phyloP scores from a whole-genome alignment of 345 rosid genomes.

The Ricinus communis region DNA sequence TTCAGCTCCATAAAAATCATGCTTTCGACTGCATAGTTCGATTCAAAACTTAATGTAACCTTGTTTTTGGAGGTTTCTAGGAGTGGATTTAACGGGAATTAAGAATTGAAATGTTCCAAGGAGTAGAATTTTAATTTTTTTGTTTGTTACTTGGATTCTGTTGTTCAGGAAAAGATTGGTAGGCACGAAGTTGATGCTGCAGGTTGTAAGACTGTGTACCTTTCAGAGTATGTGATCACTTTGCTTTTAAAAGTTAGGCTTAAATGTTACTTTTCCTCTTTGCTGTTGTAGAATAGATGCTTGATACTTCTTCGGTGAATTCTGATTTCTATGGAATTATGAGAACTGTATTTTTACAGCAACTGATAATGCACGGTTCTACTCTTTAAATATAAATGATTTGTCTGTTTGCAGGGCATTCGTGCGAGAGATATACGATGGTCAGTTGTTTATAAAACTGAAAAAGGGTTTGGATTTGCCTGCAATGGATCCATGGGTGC shows the following conservation, averaged over 20 bases:
- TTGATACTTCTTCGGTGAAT: too few relatives aligned
- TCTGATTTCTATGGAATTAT: too few relatives aligned
- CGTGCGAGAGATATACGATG: constrained; percentile 78
- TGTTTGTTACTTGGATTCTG: constrained; percentile 6
- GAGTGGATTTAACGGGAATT: too few relatives aligned
- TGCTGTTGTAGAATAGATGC: not conserved
- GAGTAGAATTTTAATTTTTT: not conserved
- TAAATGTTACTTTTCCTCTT: not conserved
- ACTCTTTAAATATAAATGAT: too few relatives aligned
- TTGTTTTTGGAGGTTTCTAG: too few relatives aligned
- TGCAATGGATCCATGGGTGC: constrained; percentile 96
- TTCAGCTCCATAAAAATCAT: too few relatives aligned
- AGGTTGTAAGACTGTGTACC: constrained; percentile 71
- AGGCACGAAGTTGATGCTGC: constrained; percentile 79
- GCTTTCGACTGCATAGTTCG: too few relatives aligned
- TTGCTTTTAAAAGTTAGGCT: constrained; percentile 1
- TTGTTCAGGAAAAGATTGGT: constrained; percentile 58
- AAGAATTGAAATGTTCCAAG: not conserved
- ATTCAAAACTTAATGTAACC: too few relatives aligned
- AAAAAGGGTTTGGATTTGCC: constrained; percentile 75
- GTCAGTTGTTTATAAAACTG: constrained; percentile 75
- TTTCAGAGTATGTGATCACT: constrained; percentile 67
- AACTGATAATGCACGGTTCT: not conserved
- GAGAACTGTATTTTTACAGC: not conserved
- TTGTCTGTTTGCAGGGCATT: constrained; percentile 76